phyloP scores from a whole-genome alignment of 2,329 filamentous ascomycete species.

The Nemania serpens region DNA sequence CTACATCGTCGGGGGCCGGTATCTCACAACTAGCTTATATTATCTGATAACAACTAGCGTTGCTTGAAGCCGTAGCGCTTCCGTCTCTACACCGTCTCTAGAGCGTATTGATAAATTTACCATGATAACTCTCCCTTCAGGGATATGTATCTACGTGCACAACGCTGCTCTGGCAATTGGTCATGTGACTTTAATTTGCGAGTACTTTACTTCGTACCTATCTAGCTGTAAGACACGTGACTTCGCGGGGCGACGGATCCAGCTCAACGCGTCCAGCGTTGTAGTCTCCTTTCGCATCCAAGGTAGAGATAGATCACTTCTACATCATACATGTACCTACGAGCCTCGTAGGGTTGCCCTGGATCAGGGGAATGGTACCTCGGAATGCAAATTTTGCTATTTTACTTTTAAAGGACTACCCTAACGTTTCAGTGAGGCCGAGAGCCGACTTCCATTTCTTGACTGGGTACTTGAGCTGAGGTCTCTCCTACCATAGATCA shows the following conservation, averaged over 20 bases:
- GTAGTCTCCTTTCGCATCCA: too few relatives aligned
- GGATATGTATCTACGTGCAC: too few relatives aligned
- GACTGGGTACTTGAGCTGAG: not conserved
- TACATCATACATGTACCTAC: too few relatives aligned
- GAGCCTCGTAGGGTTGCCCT: too few relatives aligned
- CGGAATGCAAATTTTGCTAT: constrained; percentile 4
- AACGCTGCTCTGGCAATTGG: too few relatives aligned
- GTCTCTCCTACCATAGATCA: not conserved
- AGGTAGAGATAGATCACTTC: too few relatives aligned
- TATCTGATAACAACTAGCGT: constrained; percentile 15
- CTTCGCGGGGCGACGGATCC: constrained; percentile 24
- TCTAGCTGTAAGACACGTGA: constrained; percentile 24
- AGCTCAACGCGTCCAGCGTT: constrained; percentile 22
- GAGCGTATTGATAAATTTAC: not conserved
- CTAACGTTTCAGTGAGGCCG: not conserved
- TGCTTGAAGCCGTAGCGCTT: constrained; percentile 8
- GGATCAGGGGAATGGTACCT: not conserved
- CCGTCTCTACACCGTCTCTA: not conserved
- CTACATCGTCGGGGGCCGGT: constrained; percentile 8
- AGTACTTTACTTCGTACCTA: too few relatives aligned
- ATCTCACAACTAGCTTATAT: constrained; percentile 19
- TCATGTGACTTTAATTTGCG: too few relatives aligned
- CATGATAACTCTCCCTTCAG: too few relatives aligned
- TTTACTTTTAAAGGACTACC: not conserved
- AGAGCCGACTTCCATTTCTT: not conserved